Conservation (phyloP, 805 yeast species). For the Pichia membranifaciens region DNA sequence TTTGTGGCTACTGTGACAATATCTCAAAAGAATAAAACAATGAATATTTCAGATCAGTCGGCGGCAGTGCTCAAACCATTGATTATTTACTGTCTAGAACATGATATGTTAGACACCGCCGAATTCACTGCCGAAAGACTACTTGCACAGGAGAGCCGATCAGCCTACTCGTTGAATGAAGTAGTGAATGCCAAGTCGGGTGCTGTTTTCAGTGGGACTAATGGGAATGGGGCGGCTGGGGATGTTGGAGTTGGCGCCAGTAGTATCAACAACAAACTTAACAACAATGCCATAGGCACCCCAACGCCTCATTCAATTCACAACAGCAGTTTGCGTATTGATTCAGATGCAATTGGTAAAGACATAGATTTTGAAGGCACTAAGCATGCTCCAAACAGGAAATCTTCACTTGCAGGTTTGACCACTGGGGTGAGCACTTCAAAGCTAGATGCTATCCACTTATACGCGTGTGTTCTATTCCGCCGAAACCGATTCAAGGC, state of each 20-base stretch:
- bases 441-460: conserved; percentile 51
- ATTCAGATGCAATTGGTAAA: background rate
- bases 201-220: background rate
- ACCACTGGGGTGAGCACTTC: conserved; percentile 31
- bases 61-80: conserved; percentile 35
- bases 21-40: background rate
- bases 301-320: conserved; percentile 5
- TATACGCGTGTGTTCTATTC: conserved; percentile 63
- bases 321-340: background rate
- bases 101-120: conserved; percentile 66
- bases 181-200: background rate
- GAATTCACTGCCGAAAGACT: conserved; percentile 82
- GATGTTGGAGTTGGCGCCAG: background rate
- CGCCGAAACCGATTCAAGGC: conserved; percentile 55
- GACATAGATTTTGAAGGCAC: conserved; percentile 3
- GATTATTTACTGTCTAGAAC: conserved; percentile 66
- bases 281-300: conserved; percentile 1
- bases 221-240: background rate
- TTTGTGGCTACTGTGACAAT: too few species aligned
- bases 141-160: conserved; percentile 41
- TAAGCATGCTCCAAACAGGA: background rate
- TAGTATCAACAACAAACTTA: background rate
- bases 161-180: background rate
- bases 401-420: background rate
- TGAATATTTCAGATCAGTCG: conserved; percentile 5